Conservation (phyloP, 306 rosid species). For the Delonix regia region DNA sequence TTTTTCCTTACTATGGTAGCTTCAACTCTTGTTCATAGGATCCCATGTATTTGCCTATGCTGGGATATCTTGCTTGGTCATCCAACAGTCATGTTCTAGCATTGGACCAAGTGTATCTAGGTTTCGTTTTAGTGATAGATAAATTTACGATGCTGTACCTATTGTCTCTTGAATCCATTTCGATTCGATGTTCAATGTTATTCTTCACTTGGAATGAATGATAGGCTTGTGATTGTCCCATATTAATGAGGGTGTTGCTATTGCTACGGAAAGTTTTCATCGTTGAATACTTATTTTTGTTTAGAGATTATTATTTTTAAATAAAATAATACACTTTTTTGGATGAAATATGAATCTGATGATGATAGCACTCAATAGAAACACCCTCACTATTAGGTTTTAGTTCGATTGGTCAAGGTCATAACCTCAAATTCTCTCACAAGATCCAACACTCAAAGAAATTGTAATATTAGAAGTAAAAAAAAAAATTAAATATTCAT, state of each 20-base stretch:
- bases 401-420: not conserved
- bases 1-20: not conserved
- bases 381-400: not conserved
- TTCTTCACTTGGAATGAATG: not conserved
- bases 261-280: not conserved
- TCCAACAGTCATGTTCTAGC: not conserved
- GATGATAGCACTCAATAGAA: too few relatives aligned
- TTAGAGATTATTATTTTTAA: too few relatives aligned
- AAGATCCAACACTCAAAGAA: too few relatives aligned
- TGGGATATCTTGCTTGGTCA: not conserved
- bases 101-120: conserved; percentile 2
- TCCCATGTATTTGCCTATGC: not conserved
- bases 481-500: too few relatives aligned
- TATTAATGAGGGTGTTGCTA: not conserved
- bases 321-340: too few relatives aligned
- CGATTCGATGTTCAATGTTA: not conserved
- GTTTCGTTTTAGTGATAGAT: not conserved
- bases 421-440: too few relatives aligned
- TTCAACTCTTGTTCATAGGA: not conserved
- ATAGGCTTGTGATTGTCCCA: conserved; percentile 9
- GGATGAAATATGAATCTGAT: too few relatives aligned
- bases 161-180: not conserved
- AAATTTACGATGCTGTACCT: not conserved
- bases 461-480: too few relatives aligned
- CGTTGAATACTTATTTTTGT: too few relatives aligned